Base-by-base conservation (phyloP, 1,139 yeast species). In the Suhomyces chickasaworum region DNA sequence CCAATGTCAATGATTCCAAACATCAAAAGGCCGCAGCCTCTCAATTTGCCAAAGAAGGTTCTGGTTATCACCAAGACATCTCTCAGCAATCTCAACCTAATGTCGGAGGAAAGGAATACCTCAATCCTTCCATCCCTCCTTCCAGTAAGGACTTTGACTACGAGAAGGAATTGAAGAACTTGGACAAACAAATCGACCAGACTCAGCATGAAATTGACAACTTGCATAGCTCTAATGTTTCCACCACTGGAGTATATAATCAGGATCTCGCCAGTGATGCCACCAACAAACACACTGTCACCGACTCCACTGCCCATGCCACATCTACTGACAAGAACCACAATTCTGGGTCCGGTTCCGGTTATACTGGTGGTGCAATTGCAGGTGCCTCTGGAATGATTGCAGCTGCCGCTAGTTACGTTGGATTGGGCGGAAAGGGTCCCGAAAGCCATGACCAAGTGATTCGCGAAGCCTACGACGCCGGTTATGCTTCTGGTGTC, bases 181-280 rank as follows among this genome's bases (percentile, higher is more conserved):
- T 64, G 44, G 64, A 64, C 50, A 45, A 53, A 29, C 60, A 63
- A 44, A 63, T 64, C 29, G 58, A 54, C 36, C 48, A 51, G 17
- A 64, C 69, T n/a, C 63, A 64, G 48, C 46, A 51, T n/a, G 65
- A 63, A 46, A 57, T 64, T 21, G 64, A 63, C 13, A 47, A 49
- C n/a, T 55, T 62, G 49, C 50, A 55, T 29, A 39, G 44, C 33
- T 53, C 59, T 31, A 51, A 51, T 38, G 56, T 55, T 6, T 57
- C 64, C 7, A 54, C 59, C 29, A 53, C 52, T 10, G 61, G 64
- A 4, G 46, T 55, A 10, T 50, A 56, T 48, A 45, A 58, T 31
- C 55, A 57, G 37, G 52, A 60, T 5, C 47, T 47, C 6, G 42
- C 45, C 20, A 36, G 5, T 12, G 36, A 21, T 6, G 17, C 40